Evolutionary conservation across 768 basidiomycete genomes (phyloP).

Genomic region (Pleurotus djamor): DNA sequence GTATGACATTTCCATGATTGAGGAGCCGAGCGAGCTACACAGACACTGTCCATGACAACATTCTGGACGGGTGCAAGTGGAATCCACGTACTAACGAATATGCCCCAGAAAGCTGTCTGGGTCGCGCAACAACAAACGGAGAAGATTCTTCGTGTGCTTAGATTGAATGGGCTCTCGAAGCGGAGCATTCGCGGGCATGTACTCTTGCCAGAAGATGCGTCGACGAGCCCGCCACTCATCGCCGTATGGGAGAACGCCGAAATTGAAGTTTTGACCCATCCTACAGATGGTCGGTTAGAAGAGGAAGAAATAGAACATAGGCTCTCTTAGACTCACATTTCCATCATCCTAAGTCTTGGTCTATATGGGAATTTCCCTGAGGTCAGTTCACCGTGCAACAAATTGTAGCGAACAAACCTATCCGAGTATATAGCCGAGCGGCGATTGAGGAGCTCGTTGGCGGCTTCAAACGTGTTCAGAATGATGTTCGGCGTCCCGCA

Average conservation of each 20-base stretch:
- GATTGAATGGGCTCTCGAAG: constrained; percentile 41
- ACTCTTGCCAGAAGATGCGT: constrained; percentile 49
- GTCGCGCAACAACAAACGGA: constrained; percentile 38
- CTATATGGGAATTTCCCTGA: not conserved
- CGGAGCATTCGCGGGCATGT: constrained; percentile 37
- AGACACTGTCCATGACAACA: no score
- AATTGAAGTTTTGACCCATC: not conserved
- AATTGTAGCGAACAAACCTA: constrained; percentile 37
- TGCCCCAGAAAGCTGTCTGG: constrained; percentile 44
- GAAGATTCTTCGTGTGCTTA: constrained; percentile 40
- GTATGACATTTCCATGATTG: constrained; percentile 29
- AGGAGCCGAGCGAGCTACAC: not conserved
- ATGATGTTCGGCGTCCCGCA: constrained; percentile 47
- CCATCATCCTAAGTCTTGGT: constrained; percentile 30
- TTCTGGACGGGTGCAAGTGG: no score
- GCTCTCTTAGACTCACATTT: constrained; percentile 25
- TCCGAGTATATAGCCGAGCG: constrained; percentile 55
- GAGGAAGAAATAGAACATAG: no score
- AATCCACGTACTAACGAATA: constrained; percentile 36
- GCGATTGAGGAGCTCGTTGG: constrained; percentile 54
- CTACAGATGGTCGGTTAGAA: no score
- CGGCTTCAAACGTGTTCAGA: constrained; percentile 42
- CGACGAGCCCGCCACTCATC: constrained; percentile 51
- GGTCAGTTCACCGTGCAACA: not conserved
- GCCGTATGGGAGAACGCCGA: not conserved